Evolutionary conservation across 805 yeast genomes (phyloP).

Genomic region (Lipomyces sp.): DNA sequence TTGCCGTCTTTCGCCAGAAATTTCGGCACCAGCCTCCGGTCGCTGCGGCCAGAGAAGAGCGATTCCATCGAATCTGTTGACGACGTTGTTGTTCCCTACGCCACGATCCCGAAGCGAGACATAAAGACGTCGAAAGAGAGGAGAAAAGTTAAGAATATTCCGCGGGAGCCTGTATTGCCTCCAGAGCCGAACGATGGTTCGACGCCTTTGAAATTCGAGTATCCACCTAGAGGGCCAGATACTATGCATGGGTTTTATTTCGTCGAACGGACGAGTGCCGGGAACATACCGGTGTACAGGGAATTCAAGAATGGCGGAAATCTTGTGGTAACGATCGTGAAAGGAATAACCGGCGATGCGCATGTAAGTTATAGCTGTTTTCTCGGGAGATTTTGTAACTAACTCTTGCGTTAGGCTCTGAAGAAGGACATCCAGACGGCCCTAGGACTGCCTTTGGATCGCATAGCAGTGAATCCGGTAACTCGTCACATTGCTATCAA

Average conservation of each 20-base stretch:
- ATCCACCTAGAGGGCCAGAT: neutral
- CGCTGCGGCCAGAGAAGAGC: neutral
- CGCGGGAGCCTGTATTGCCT: slow-evolving; percentile 4
- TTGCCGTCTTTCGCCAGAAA: neutral
- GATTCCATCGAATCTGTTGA: too few relatives aligned
- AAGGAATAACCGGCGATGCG: slow-evolving; percentile 15
- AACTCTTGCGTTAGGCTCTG: neutral
- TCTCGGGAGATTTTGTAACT: neutral
- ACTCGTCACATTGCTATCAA: neutral
- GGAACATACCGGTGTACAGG: slow-evolving; percentile 21
- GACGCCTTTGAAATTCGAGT: slow-evolving; percentile 1
- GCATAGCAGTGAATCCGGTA: neutral
- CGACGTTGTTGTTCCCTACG: neutral
- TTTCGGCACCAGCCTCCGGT: neutral
- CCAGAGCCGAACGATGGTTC: neutral
- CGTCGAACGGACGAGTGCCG: slow-evolving; percentile 14
- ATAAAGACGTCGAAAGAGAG: neutral
- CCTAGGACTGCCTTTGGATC: neutral
- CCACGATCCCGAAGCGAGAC: neutral
- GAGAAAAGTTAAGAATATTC: neutral
- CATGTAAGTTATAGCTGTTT: slow-evolving; percentile 4
- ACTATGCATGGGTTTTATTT: slow-evolving; percentile 11
- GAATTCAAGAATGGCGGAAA: slow-evolving; percentile 7
- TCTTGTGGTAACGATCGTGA: slow-evolving; percentile 1
- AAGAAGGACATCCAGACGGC: slow-evolving; percentile 12